Evolutionary conservation across 2,329 filamentous ascomycete genomes (phyloP).

Genomic region (Stachybotrys chartarum): DNA sequence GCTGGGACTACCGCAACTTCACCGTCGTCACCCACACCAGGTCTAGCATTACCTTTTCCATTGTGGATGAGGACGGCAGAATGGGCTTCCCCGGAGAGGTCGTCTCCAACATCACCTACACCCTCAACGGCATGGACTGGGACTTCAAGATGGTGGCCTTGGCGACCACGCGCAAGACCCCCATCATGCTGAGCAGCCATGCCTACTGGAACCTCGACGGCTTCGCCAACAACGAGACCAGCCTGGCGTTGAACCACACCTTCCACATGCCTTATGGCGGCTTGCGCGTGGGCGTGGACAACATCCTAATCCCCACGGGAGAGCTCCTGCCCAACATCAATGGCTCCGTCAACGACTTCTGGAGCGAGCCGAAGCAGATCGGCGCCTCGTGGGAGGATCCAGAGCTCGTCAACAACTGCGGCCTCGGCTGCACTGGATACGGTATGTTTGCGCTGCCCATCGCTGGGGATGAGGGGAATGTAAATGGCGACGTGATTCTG

Average conservation of each 20-base stretch:
- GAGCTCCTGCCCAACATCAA: slow-evolving; percentile 63
- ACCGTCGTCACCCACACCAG: slow-evolving; percentile 62
- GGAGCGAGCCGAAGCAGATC: slow-evolving; percentile 72
- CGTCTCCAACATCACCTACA: slow-evolving; percentile 67
- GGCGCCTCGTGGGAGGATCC: slow-evolving; percentile 59
- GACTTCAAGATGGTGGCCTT: slow-evolving; percentile 66
- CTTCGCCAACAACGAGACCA: slow-evolving; percentile 65
- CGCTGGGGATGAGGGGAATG: background rate
- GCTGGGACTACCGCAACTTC: slow-evolving; percentile 75
- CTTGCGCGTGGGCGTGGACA: slow-evolving; percentile 60
- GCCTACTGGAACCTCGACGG: slow-evolving; percentile 81
- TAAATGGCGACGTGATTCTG: background rate
- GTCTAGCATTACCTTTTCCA: slow-evolving; percentile 65
- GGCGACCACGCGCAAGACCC: slow-evolving; percentile 66
- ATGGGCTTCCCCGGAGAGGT: slow-evolving; percentile 77
- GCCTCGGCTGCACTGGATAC: slow-evolving; percentile 75
- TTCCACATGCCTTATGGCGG: slow-evolving; percentile 67
- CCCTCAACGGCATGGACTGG: slow-evolving; percentile 59
- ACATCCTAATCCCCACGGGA: slow-evolving; percentile 68
- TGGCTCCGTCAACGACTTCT: slow-evolving; percentile 72
- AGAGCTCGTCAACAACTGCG: slow-evolving; percentile 67
- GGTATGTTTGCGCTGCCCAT: slow-evolving; percentile 39
- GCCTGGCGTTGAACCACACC: slow-evolving; percentile 61
- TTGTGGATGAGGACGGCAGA: slow-evolving; percentile 65
- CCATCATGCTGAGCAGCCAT: slow-evolving; percentile 71